A percentile compares a stretch with the other conserved stretches of the same genome.
These are phyloP conservation scores for Metarhizium album DNA, from an alignment of 2,329 filamentous ascomycete species.

Conservation along the genomic window DNA sequence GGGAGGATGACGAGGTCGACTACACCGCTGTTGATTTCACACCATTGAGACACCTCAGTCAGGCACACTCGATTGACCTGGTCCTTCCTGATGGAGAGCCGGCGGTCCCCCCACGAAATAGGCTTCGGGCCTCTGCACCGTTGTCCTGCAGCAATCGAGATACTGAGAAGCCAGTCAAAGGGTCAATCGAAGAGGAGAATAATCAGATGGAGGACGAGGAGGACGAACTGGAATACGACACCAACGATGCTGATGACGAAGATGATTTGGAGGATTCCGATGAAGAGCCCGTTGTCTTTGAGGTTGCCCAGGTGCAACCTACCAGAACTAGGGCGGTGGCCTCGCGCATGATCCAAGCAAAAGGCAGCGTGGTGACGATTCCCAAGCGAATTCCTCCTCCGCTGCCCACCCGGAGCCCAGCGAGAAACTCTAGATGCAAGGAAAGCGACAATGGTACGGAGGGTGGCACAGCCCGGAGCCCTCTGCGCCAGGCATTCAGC, in stretches of 20 bases:
- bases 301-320: slow-evolving; percentile 49
- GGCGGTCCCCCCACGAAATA: slow-evolving; percentile 8
- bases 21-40: slow-evolving; percentile 48
- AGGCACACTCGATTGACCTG: slow-evolving; percentile 23
- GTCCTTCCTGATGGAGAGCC: not conserved
- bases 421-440: slow-evolving; percentile 43
- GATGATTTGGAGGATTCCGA: slow-evolving; percentile 39
- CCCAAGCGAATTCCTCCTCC: slow-evolving; percentile 69
- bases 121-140: not conserved
- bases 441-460: slow-evolving; percentile 50
- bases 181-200: slow-evolving; percentile 11
- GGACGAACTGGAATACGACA: slow-evolving; percentile 14
- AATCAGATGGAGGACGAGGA: slow-evolving; percentile 10
- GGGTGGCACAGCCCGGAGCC: slow-evolving; percentile 39
- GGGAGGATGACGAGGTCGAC: slow-evolving; percentile 37
- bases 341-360: slow-evolving; percentile 57
- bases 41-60: slow-evolving; percentile 35
- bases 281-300: slow-evolving; percentile 56
- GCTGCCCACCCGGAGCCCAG: slow-evolving; percentile 67
- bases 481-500: slow-evolving; percentile 38
- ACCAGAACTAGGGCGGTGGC: slow-evolving; percentile 45
- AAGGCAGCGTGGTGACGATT: slow-evolving; percentile 75
- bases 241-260: slow-evolving; percentile 27
- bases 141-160: slow-evolving; percentile 11
- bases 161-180: slow-evolving; percentile 15